These are phyloP conservation scores for Copromyces sp. DNA, from an alignment of 495 filamentous ascomycete genomes.

Conservation along the genomic window DNA sequence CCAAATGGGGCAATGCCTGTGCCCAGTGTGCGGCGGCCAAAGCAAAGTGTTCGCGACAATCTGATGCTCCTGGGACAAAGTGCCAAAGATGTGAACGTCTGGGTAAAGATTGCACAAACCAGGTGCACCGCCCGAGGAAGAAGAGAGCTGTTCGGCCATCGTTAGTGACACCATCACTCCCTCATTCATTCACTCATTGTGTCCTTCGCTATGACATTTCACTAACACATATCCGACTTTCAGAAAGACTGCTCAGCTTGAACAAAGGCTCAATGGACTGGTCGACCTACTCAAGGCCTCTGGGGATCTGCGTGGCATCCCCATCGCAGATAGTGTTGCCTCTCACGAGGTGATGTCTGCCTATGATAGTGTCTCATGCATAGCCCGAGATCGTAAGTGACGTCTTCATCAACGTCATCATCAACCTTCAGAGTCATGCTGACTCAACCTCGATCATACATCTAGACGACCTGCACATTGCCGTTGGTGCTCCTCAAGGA, in stretches of 20 bases:
- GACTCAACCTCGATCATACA: not conserved
- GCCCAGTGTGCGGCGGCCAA: slow-evolving; percentile 2
- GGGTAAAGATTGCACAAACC: not conserved
- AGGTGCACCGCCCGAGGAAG: slow-evolving; percentile 20
- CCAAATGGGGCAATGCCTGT: slow-evolving; percentile 2
- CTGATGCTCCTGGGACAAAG: not conserved
- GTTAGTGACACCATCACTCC: slow-evolving; percentile 12
- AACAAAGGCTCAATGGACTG: slow-evolving; percentile 23
- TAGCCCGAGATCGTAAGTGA: not conserved
- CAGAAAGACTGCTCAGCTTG: slow-evolving; percentile 25
- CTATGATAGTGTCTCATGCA: not conserved
- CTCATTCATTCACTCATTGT: not conserved
- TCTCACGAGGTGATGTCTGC: not conserved
- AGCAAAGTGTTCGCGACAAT: not conserved
- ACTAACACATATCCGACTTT: not conserved
- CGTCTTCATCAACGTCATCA: not conserved
- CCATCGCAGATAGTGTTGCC: not conserved
- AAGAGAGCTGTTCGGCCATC: slow-evolving; percentile 26
- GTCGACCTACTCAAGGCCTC: slow-evolving; percentile 21
- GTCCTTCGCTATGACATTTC: not conserved
- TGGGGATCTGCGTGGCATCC: slow-evolving; percentile 7
- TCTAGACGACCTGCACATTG: not conserved
- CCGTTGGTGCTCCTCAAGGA: not conserved
- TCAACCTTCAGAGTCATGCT: not conserved
- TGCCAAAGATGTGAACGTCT: not conserved